A percentile compares a stretch with the other conserved stretches of the same genome.
Evolutionary conservation across 176 grass and related monocot genomes (phyloP).

Genomic region (Aegilops tauschii): DNA sequence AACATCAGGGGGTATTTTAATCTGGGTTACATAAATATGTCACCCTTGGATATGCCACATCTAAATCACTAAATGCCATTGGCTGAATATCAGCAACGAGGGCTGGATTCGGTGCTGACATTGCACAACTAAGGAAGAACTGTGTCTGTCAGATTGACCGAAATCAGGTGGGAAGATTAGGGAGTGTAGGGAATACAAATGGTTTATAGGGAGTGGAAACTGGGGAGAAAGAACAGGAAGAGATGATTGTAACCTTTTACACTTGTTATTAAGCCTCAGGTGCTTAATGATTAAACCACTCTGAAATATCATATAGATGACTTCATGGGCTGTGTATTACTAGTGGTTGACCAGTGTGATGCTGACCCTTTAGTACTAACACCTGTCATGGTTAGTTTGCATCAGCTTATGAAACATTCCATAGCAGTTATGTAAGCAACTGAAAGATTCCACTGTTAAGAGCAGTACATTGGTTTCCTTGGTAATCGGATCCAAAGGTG

Average conservation of each 20-base stretch:
- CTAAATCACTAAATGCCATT: neutral
- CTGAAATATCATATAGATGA: neutral
- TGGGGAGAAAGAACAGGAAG: neutral
- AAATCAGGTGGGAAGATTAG: neutral
- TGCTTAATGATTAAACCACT: neutral
- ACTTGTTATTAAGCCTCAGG: neutral
- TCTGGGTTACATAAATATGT: neutral
- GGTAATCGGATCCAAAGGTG: neutral
- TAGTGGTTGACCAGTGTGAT: constrained; percentile 5
- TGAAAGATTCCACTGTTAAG: neutral
- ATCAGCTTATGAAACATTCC: constrained; percentile 2
- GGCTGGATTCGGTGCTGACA: neutral
- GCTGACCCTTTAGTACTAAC: neutral
- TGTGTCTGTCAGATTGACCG: neutral
- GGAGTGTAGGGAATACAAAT: neutral
- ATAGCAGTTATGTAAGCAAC: neutral
- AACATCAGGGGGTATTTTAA: neutral
- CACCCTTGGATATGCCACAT: neutral
- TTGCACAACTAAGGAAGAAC: neutral
- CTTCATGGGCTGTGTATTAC: neutral
- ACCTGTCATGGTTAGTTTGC: neutral
- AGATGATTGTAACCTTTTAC: neutral
- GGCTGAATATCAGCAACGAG: neutral
- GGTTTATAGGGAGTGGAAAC: neutral
- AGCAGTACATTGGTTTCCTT: neutral